Evolutionary conservation across 2,329 filamentous ascomycete species (phyloP).

Genomic region (Epichloe gansuensis): DNA sequence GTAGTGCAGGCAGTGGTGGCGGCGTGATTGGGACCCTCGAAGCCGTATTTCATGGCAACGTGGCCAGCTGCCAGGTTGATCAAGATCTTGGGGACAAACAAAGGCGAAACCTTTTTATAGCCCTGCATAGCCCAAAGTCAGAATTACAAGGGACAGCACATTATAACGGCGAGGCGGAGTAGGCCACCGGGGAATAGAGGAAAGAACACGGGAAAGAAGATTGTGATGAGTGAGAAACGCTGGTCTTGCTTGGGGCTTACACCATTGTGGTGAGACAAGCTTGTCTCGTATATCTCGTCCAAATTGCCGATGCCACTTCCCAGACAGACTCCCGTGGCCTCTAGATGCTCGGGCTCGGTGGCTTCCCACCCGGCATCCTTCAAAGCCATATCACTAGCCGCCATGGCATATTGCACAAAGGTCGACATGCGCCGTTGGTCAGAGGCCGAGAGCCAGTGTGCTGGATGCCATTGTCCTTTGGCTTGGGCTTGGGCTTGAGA

Average conservation of each 20-base stretch:
- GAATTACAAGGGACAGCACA: background rate
- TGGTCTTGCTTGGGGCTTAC: conserved; percentile 33
- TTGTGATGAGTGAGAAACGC: too few species aligned
- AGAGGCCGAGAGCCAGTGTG: conserved; percentile 40
- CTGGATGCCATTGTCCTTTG: conserved; percentile 36
- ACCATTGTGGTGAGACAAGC: conserved; percentile 59
- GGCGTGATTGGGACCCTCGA: conserved; percentile 84
- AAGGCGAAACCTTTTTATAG: conserved; percentile 82
- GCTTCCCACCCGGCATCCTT: conserved; percentile 69
- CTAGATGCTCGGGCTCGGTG: conserved; percentile 45
- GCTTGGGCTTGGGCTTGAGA: conserved; percentile 16
- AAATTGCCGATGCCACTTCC: conserved; percentile 94
- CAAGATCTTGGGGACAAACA: conserved; percentile 85
- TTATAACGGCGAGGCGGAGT: background rate
- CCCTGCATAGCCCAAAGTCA: conserved; percentile 41
- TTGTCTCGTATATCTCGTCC: conserved; percentile 79
- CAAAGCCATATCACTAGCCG: conserved; percentile 75
- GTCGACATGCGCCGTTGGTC: conserved; percentile 71
- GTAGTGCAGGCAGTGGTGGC: conserved; percentile 94
- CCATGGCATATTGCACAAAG: conserved; percentile 86
- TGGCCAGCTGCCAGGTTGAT: conserved; percentile 95
- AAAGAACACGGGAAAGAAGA: background rate
- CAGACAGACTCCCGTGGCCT: conserved; percentile 79
- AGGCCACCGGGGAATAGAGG: background rate
- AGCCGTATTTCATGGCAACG: conserved; percentile 82